Evolutionary conservation across 2,329 filamentous ascomycete genomes (phyloP).

Genomic region (Diaporthe humulicola): DNA sequence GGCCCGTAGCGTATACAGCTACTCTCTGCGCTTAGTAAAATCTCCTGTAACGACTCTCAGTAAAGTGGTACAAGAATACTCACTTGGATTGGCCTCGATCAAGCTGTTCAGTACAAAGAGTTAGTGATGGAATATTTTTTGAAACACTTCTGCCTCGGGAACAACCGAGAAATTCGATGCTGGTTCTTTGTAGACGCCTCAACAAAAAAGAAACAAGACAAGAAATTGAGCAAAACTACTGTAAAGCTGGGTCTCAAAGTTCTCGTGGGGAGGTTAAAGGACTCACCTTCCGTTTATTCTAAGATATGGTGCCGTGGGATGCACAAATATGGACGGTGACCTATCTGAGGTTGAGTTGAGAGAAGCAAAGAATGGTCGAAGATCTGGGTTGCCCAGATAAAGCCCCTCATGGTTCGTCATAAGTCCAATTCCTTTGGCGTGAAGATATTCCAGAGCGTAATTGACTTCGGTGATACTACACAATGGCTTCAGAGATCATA

Average conservation of each 20-base stretch:
- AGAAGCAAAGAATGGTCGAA: neutral
- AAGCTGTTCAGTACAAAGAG: neutral
- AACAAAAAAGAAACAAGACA: too few species aligned
- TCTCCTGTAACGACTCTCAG: neutral
- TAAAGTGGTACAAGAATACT: neutral
- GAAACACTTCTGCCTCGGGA: too few species aligned
- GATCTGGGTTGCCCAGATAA: neutral
- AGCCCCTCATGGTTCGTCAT: conserved; percentile 7
- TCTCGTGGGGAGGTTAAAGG: neutral
- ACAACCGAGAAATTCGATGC: neutral
- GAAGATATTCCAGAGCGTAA: neutral
- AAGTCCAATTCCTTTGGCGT: neutral
- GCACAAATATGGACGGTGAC: neutral
- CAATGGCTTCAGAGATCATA: neutral
- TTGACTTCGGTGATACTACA: neutral
- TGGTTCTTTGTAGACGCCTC: too few species aligned
- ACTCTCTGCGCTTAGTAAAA: neutral
- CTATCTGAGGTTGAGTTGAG: neutral
- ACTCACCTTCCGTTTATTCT: neutral
- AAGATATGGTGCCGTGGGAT: neutral
- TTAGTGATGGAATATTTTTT: neutral
- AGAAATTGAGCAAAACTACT: neutral
- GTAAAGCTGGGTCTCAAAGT: too few species aligned
- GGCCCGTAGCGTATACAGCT: neutral
- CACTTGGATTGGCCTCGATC: neutral